Evolutionary conservation across 2,329 filamentous ascomycete species (phyloP).

Genomic region (Coniochaeta sp.): DNA sequence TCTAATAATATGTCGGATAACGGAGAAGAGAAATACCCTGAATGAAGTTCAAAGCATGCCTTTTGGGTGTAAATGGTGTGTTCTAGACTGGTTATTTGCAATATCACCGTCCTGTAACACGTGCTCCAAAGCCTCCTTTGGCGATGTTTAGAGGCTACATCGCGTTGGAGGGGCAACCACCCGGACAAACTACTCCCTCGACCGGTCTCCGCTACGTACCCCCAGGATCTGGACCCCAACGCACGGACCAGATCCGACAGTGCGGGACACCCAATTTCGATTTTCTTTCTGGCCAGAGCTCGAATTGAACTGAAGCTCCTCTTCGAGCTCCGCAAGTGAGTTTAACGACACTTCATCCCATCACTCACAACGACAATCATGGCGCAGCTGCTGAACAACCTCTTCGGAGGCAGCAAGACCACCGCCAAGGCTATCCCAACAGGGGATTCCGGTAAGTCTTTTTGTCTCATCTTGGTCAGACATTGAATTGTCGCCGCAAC

Average conservation of each 20-base stretch:
- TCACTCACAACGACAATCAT: constrained; percentile 24
- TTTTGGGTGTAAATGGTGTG: not conserved
- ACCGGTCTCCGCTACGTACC: not conserved
- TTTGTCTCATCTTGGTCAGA: constrained; percentile 5
- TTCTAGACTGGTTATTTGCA: not conserved
- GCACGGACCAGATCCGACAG: not conserved
- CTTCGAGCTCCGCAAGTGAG: not conserved
- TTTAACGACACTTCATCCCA: not conserved
- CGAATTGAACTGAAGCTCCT: not conserved
- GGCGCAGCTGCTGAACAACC: constrained; percentile 56
- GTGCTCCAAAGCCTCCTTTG: not conserved
- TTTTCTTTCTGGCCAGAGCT: not conserved
- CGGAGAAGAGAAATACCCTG: not conserved
- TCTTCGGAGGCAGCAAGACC: constrained; percentile 62
- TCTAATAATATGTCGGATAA: not conserved
- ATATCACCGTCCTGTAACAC: not conserved
- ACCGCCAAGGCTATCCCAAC: constrained; percentile 39
- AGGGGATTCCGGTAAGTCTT: constrained; percentile 55
- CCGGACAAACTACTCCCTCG: not conserved
- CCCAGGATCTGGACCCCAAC: not conserved
- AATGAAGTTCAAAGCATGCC: not conserved
- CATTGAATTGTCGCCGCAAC: not conserved
- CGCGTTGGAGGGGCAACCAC: not conserved
- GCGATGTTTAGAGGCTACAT: not conserved
- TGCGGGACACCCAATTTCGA: constrained; percentile 2